Conservation (phyloP, 495 filamentous ascomycete species). For the Podospora didyma region DNA sequence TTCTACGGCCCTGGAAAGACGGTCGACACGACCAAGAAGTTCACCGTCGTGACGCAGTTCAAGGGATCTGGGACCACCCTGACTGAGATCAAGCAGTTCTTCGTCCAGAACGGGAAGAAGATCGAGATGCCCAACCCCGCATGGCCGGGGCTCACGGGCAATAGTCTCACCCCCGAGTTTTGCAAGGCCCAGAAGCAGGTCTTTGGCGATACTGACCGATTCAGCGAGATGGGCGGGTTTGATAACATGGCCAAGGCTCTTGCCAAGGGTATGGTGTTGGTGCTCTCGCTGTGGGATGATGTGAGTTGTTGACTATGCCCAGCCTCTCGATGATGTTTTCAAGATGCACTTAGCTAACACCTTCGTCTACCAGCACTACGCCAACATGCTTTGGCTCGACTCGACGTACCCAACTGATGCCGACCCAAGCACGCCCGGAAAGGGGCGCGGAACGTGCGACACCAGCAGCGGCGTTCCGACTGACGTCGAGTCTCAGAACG, state of each 20-base stretch:
- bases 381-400: constrained; percentile 79
- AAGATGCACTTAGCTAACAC: no score
- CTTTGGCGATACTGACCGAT: constrained; percentile 37
- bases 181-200: constrained; percentile 38
- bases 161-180: constrained; percentile 52
- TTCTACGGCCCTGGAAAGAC: constrained; percentile 42
- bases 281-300: constrained; percentile 70
- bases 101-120: constrained; percentile 52
- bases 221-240: constrained; percentile 55
- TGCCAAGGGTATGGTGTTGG: constrained; percentile 60
- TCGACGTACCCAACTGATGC: constrained; percentile 58
- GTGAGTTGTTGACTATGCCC: no score
- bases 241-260: constrained; percentile 49
- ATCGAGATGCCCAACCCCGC: constrained; percentile 18
- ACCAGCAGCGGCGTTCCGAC: constrained; percentile 51
- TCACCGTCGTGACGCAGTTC: constrained; percentile 65
- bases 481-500: constrained; percentile 48
- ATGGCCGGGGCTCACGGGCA: constrained; percentile 33
- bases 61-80: constrained; percentile 45
- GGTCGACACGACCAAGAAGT: constrained; percentile 21
- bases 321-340: no score
- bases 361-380: no score
- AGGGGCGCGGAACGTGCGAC: constrained; percentile 61
- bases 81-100: constrained; percentile 53
- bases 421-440: constrained; percentile 46